Base-by-base conservation (phyloP, 345 rosid genomes). In the Hevea brasiliensis region DNA sequence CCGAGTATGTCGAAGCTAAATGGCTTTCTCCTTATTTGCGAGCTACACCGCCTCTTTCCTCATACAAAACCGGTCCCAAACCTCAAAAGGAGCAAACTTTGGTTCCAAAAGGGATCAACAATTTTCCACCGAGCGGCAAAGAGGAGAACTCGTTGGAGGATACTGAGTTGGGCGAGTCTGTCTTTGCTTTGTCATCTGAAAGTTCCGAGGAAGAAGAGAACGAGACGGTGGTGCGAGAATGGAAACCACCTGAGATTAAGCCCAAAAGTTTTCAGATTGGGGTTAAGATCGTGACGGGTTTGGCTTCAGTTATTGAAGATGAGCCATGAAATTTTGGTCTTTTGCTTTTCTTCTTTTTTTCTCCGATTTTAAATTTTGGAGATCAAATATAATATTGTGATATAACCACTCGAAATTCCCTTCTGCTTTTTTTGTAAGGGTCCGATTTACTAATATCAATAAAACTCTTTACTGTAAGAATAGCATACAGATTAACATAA, bases 1-100 rank as follows among this genome's bases (percentile, higher is more conserved):
- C 87, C 0, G 98, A 91, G 80, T 95, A 95, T 78, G 85, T 89
- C 87, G 74, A 87, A 58, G 94, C 99, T 60, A 95, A 93, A 74
- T 95, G 98, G 99, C 79, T 91, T 14, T 89, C 97, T 26, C 81
- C 92, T 41, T 81, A 87, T 80, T 72, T 82, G 18, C 80, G 90
- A 83, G 70, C 83, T 37, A 27, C 53, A 45, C 68, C 70, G 0
- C 11, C 21, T 7, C 13, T 56, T 17, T 15, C 37, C 61, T 27
- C 57, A 1, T 7, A 7, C 14, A 70, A 68, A 27, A 4, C 68
- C 7, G 47, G 57, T 67, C 29, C 66, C 17, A 20, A 23, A 51
- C 67, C n/a, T 11, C 72, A 27, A 55, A 60, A 37, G n/a, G 21
- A 47, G 26, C 62, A 55, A 53, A n/a, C 68, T 41, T 51, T 40